Percentiles rank a stretch among this genome's conserved stretches.
Conservation (phyloP, 768 basidiomycete species). For the Leccinellum rugosiceps region DNA sequence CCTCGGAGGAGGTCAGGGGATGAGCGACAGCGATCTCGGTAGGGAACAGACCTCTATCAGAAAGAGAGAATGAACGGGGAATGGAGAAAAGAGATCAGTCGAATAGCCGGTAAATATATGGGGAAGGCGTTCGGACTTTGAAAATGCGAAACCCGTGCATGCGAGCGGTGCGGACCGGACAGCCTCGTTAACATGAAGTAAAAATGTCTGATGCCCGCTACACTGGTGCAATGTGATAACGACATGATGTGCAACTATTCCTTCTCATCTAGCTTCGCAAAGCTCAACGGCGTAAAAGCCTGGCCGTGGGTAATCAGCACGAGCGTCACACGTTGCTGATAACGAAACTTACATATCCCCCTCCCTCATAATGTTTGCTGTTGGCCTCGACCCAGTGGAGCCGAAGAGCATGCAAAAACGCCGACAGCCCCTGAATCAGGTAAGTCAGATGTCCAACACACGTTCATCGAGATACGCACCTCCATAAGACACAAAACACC, state of each 20-base stretch:
- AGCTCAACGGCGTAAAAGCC: constrained; percentile 49
- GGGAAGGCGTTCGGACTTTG: constrained; percentile 27
- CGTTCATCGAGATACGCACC: constrained; percentile 46
- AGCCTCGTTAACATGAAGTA: constrained; percentile 9
- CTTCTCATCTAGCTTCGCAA: constrained; percentile 40
- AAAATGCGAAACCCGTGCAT: constrained; percentile 20
- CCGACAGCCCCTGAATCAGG: constrained; percentile 73
- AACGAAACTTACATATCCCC: constrained; percentile 70
- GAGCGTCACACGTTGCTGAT: constrained; percentile 22
- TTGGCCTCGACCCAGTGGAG: constrained; percentile 99
- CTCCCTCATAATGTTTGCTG: constrained; percentile 92
- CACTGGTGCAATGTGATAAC: constrained; percentile 9
- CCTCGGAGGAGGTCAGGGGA: constrained; percentile 26
- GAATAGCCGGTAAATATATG: constrained; percentile 15
- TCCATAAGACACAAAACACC: constrained; percentile 91
- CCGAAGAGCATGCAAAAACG: constrained; percentile 93
- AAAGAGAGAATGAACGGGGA: constrained; percentile 30
- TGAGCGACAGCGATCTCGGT: not conserved
- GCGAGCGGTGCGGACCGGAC: not conserved
- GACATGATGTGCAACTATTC: constrained; percentile 23
- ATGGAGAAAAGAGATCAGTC: constrained; percentile 15
- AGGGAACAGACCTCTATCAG: constrained; percentile 33
- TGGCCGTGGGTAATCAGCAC: constrained; percentile 31
- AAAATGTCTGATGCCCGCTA: constrained; percentile 15
- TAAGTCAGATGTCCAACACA: constrained; percentile 13